Base-by-base conservation (phyloP, 148 eudicot species). In the Rhododendron ferrugineum region DNA sequence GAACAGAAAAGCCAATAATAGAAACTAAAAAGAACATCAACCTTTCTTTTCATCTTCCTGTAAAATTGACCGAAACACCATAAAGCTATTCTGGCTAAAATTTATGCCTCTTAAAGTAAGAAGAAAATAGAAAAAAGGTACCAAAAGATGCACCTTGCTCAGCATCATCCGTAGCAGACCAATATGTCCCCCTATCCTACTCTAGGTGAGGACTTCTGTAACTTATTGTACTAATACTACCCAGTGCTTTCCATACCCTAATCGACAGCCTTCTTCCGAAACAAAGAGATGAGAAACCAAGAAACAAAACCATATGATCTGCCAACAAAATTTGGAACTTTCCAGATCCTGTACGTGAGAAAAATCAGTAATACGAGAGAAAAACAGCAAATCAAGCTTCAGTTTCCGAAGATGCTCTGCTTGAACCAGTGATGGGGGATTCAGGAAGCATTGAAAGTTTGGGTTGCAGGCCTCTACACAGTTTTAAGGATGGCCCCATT, bases 401-500 rank as follows among this genome's bases (percentile, higher is more conserved):
- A 83, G 80, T 77, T 83, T 87, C 90, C 76, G 90, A 89, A 11
- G 89, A 82, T 8, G 89, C 89, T 68, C 86, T 89, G 81, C 89
- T 84, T 34, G 93, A 89, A 82, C 89, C 84, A 6, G 91, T 62
- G 84, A 85, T 80, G 28, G 80, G 84, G 81, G 86, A 82, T 72
- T 88, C 90, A 77, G 91, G 84, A 22, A 87, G 83, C 76, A 84
- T 74, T 76, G 88, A 47, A 34, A 83, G 81, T 84, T 90, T 94
- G 52, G 78, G 86, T 86, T 88, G 87, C 83, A 88, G 64, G 56
- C 90, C 89, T 80, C 84, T 88, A 79, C 90, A 79, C 78, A 92
- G 82, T 85, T 90, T 91, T 68, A 88, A 78, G 28, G 92, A 80
- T 79, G 93, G 92, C 84, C 85, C 91, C 86, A 84, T 42, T 73